Percentiles rank a stretch among this genome's conserved stretches.
Conservation (phyloP, 1,139 yeast species). For the Pichia sp. region DNA sequence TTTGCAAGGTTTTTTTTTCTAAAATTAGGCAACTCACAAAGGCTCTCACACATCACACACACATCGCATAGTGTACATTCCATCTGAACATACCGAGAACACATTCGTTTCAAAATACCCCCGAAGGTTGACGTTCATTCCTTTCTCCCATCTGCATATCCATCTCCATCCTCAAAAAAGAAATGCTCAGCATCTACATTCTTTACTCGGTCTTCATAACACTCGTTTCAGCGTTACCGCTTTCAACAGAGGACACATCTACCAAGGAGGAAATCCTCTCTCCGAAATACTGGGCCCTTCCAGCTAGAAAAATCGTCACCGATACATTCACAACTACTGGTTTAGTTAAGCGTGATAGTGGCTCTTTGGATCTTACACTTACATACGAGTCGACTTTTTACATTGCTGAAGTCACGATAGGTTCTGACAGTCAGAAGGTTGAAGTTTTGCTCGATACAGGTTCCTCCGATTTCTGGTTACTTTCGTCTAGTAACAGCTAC, state of each 20-base stretch:
- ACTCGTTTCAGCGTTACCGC: neutral
- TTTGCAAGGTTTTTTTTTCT: no score
- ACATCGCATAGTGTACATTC: no score
- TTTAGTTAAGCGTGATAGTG: constrained; percentile 35
- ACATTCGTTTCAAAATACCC: no score
- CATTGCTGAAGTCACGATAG: constrained; percentile 48
- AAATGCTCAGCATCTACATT: no score
- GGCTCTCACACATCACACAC: no score
- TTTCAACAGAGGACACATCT: neutral
- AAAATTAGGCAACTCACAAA: no score
- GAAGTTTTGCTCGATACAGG: constrained; percentile 65
- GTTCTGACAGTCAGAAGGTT: constrained; percentile 53
- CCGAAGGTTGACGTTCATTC: no score
- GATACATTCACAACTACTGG: neutral
- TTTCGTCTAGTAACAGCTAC: constrained; percentile 30
- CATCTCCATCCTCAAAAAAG: no score
- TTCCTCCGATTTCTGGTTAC: constrained; percentile 69
- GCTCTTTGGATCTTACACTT: constrained; percentile 39
- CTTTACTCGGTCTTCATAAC: neutral
- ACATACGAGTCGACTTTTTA: constrained; percentile 49
- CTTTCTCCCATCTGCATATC: no score
- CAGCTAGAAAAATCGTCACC: constrained; percentile 6
- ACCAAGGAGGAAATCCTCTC: neutral
- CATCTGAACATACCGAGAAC: no score
- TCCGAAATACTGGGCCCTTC: constrained; percentile 11